Evolutionary conservation across 176 grass and related monocot species (phyloP).

Genomic region (Ampelocalamus luodianensis): DNA sequence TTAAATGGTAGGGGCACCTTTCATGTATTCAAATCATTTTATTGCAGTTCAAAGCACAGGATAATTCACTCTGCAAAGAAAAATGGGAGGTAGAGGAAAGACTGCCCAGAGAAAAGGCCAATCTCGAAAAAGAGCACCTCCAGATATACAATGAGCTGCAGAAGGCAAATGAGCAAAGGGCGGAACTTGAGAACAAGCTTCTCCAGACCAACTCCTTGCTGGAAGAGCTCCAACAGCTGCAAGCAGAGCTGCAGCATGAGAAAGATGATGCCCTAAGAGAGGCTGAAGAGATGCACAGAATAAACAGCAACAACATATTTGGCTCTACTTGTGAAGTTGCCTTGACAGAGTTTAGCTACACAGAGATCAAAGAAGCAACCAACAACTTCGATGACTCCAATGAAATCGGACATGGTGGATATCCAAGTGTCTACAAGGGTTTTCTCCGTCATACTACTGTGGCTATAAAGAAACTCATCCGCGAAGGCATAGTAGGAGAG

Average conservation of each 20-base stretch:
- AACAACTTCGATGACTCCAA: constrained; percentile 55
- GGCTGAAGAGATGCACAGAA: constrained; percentile 42
- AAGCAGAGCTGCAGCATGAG: constrained; percentile 40
- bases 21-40: constrained; percentile 36
- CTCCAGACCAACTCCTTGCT: constrained; percentile 31
- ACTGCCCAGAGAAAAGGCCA: constrained; percentile 51
- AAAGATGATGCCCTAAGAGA: constrained; percentile 47
- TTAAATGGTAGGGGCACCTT: background rate
- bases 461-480: constrained; percentile 75
- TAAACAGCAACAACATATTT: constrained; percentile 1
- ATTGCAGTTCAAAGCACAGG: constrained; percentile 56
- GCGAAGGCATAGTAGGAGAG: constrained; percentile 56
- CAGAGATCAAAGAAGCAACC: constrained; percentile 65
- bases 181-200: constrained; percentile 53
- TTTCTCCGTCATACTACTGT: constrained; percentile 68
- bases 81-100: constrained; percentile 63
- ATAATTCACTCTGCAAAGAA: constrained; percentile 57
- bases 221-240: constrained; percentile 33
- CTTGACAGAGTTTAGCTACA: constrained; percentile 61
- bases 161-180: constrained; percentile 50
- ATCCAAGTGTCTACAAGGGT: constrained; percentile 71
- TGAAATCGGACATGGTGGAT: constrained; percentile 75
- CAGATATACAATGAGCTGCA: constrained; percentile 51
- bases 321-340: constrained; percentile 20
- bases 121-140: constrained; percentile 50